Evolutionary conservation across 306 rosid genomes (phyloP), one percentile per base, ranked within the genome.

Genomic region (Castanospermum australe): DNA sequence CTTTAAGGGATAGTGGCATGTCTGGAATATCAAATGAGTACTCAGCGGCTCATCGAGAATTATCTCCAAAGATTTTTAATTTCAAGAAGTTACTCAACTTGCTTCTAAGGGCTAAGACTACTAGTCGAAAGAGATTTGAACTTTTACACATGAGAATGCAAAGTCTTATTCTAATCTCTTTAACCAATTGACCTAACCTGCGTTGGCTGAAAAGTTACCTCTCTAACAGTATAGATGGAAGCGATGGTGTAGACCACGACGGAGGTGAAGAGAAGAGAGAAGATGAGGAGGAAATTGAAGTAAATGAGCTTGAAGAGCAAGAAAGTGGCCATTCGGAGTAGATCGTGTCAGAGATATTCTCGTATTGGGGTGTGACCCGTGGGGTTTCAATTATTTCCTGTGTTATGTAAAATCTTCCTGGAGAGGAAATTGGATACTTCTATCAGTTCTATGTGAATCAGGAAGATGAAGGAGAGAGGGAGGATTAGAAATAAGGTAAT

Each of bases 241-340:
- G 89, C 90, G 33, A 86, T 36, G 36, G 86, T 75, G 90, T 74
- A 82, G 11, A 80, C 90, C 45, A 87, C 84, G 0, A 89, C 87
- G 4, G 90, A 82, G 79, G 90, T 86, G 60, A 87, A 77, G 71
- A 86, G 87, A 21, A 89, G 84, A 56, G 84, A 57, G 63, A 80
- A 72, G 68, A 71, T 25, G 74, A 86, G 69, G 76, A 52, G 3
- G 57, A 66, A 25, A 38, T 79, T 71, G 57, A 84, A 32, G 79
- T 78, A 84, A 0, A 22, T 22, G 5, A 72, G 64, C 6, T 82
- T 61, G 85, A 89, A 73, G 60, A 89, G 79, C 54, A 44, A 38
- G 3, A 18, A 78, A 6, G 8, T n/a, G 67, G 45, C 38, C 78
- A 48, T 61, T 86, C 85, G 2, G 80, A 70, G 24, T 67, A 77